Evolutionary conservation across 495 filamentous ascomycete genomes (phyloP).

Genomic region (Hyaloscypha finlandica): DNA sequence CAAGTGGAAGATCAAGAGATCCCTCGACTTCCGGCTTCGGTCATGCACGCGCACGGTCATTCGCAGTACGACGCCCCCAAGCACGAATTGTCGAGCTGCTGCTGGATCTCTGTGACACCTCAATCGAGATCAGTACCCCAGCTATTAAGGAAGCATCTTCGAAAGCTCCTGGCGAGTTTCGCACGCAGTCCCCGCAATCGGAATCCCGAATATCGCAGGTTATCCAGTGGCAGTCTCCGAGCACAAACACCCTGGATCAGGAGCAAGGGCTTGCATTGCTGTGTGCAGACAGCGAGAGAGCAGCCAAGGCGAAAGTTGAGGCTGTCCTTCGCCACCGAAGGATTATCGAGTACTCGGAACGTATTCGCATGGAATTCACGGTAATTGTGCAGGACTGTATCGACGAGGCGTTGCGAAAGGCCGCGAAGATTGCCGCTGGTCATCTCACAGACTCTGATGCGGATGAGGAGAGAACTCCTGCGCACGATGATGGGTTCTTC

Average conservation of each 20-base stretch:
- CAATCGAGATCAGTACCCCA: constrained; percentile 91
- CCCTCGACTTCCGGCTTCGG: constrained; percentile 65
- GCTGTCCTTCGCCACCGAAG: constrained; percentile 86
- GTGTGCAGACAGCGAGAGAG: constrained; percentile 81
- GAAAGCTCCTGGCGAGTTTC: constrained; percentile 68
- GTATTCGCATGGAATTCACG: constrained; percentile 90
- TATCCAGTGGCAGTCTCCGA: constrained; percentile 91
- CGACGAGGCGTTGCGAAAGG: constrained; percentile 86
- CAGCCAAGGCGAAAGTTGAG: constrained; percentile 86
- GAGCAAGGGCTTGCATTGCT: constrained; percentile 88
- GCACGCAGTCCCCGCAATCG: constrained; percentile 92
- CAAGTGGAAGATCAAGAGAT: constrained; percentile 73
- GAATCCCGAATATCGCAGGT: constrained; percentile 92
- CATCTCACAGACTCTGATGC: constrained; percentile 78
- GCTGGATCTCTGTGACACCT: constrained; percentile 92
- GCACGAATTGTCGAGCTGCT: constrained; percentile 92
- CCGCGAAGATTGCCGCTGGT: constrained; percentile 81
- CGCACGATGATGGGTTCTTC: constrained; percentile 50
- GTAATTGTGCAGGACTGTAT: constrained; percentile 93
- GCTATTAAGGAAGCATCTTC: constrained; percentile 79
- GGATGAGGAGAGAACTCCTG: constrained; percentile 42
- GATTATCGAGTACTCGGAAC: constrained; percentile 93
- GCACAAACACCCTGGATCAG: constrained; percentile 87
- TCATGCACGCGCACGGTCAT: constrained; percentile 73
- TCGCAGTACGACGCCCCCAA: constrained; percentile 85